Evolutionary conservation across 2,329 filamentous ascomycete species (phyloP).

Genomic region (Camptophora hylomeconis): DNA sequence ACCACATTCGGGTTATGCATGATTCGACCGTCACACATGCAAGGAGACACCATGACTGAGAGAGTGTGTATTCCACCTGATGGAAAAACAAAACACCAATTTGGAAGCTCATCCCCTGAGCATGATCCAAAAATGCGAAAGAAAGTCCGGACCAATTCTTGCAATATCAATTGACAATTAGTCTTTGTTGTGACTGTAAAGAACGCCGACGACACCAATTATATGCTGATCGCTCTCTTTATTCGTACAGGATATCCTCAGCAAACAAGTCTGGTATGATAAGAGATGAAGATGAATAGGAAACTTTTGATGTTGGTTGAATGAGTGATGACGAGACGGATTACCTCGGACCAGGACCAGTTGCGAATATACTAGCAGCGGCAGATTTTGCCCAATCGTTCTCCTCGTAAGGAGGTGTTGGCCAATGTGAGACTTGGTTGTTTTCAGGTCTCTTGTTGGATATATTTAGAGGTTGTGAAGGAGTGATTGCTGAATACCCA

Average conservation of each 20-base stretch:
- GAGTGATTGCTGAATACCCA: conserved; percentile 37
- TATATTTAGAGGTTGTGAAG: conserved; percentile 56
- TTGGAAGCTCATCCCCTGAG: too few relatives aligned
- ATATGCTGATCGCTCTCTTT: too few relatives aligned
- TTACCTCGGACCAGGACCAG: conserved; percentile 35
- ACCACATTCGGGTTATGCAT: too few relatives aligned
- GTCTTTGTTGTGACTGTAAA: too few relatives aligned
- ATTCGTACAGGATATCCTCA: conserved; percentile 2
- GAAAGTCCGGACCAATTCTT: too few relatives aligned
- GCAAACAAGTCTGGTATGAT: not conserved
- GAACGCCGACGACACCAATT: too few relatives aligned
- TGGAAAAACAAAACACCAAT: too few relatives aligned
- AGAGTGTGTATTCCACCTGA: too few relatives aligned
- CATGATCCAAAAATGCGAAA: too few relatives aligned
- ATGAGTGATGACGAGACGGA: not conserved
- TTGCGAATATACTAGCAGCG: conserved; percentile 67
- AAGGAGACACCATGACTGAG: too few relatives aligned
- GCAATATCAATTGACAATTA: too few relatives aligned
- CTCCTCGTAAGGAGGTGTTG: conserved; percentile 89
- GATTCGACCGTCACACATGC: too few relatives aligned
- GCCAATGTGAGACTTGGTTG: conserved; percentile 59
- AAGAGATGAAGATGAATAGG: conserved; percentile 3
- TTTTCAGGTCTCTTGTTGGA: conserved; percentile 43
- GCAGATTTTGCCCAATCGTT: conserved; percentile 80
- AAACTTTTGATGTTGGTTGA: conserved; percentile 2